A percentile compares a stretch with the other conserved stretches of the same genome.
These are phyloP conservation scores for Globisporangium polare DNA, from an alignment of 352 stramenopile genomes.

Conservation along the genomic window DNA sequence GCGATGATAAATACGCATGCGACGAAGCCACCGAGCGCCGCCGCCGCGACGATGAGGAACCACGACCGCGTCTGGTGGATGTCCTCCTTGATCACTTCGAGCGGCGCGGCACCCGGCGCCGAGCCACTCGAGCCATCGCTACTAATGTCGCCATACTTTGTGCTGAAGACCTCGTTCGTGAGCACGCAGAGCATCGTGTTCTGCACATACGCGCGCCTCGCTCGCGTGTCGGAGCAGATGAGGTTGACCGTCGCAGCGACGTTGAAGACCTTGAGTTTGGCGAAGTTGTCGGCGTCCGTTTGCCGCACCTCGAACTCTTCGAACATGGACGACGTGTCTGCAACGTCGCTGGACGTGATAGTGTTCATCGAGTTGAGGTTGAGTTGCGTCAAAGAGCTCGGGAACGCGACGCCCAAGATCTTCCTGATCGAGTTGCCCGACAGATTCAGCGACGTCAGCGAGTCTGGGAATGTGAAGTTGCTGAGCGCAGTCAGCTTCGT, in stretches of 20 bases:
- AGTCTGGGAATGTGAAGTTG: slow-evolving; percentile 31
- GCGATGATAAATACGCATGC: slow-evolving; percentile 10
- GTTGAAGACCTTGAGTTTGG: slow-evolving; percentile 11
- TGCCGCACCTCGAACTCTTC: slow-evolving; percentile 39
- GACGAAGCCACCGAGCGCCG: slow-evolving; percentile 19
- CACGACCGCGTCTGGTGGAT: slow-evolving; percentile 27
- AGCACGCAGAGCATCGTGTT: slow-evolving; percentile 45
- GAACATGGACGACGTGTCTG: slow-evolving; percentile 11
- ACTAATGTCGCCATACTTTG: slow-evolving; percentile 26
- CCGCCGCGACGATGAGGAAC: slow-evolving; percentile 24
- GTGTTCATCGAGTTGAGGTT: slow-evolving; percentile 17
- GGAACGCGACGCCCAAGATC: slow-evolving; percentile 32
- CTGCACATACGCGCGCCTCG: slow-evolving; percentile 26
- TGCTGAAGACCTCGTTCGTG: slow-evolving; percentile 28
- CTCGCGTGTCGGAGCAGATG: slow-evolving; percentile 29
- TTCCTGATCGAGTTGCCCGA: slow-evolving; percentile 32
- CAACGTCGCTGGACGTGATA: background rate
- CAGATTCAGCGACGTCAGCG: slow-evolving; percentile 29
- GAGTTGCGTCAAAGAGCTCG: slow-evolving; percentile 21
- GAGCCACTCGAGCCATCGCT: slow-evolving; percentile 8
- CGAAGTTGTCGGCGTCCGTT: slow-evolving; percentile 27
- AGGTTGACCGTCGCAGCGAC: background rate
- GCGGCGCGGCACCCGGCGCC: background rate
- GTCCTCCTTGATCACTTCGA: slow-evolving; percentile 18
- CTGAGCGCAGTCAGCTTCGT: slow-evolving; percentile 23